These are phyloP conservation scores for Tulasnella sp. DNA, from an alignment of 768 basidiomycete species.

Conservation along the genomic window DNA sequence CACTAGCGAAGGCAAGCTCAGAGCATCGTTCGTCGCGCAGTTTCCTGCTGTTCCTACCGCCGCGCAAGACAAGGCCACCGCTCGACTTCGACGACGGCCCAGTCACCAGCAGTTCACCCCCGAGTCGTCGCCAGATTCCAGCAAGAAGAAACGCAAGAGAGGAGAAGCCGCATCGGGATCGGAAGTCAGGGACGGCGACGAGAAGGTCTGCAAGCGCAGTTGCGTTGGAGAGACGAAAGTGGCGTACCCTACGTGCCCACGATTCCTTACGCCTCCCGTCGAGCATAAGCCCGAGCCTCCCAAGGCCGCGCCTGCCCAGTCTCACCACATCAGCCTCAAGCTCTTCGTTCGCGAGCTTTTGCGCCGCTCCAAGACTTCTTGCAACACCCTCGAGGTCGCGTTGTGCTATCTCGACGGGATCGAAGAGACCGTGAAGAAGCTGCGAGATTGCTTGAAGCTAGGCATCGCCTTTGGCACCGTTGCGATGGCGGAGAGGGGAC, in stretches of 20 bases:
- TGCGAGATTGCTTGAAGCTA: constrained; percentile 9
- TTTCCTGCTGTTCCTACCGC: neutral
- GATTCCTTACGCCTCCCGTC: neutral
- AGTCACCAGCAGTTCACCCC: constrained; percentile 5
- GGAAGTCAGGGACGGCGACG: neutral
- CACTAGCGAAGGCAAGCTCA: constrained; percentile 10
- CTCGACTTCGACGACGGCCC: neutral
- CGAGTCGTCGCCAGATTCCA: neutral
- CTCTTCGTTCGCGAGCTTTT: constrained; percentile 81
- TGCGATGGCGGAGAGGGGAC: constrained; percentile 17
- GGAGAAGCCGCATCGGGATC: neutral
- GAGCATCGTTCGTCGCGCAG: neutral
- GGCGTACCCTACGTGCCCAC: neutral
- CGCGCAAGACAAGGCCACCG: neutral
- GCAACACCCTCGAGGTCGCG: constrained; percentile 76
- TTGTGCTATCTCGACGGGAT: constrained; percentile 81
- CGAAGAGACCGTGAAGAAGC: constrained; percentile 17
- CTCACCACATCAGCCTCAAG: constrained; percentile 8
- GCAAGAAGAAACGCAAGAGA: neutral
- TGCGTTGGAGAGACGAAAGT: neutral
- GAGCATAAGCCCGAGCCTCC: neutral
- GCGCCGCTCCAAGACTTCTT: constrained; percentile 76
- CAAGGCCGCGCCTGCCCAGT: neutral
- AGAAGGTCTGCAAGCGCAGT: neutral
- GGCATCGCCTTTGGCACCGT: constrained; percentile 13